Conservation (phyloP, 768 basidiomycete species). For the Mycena sanguinolenta region DNA sequence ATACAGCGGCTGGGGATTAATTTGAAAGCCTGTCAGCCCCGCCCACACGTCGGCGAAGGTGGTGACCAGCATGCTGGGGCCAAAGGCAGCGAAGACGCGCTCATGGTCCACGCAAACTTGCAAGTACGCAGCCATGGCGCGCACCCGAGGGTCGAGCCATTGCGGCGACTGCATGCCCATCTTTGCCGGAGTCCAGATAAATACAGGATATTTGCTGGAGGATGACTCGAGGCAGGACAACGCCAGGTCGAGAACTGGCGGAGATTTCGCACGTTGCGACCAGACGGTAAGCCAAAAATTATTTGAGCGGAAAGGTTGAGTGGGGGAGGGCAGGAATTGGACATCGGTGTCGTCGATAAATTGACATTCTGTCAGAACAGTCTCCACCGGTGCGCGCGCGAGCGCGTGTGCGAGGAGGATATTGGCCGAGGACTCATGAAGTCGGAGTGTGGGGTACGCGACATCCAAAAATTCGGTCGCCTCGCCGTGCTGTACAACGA, state of each 20-base stretch:
- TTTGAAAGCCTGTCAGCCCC: slow-evolving; percentile 51
- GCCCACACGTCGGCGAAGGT: slow-evolving; percentile 62
- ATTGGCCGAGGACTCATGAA: slow-evolving; percentile 63
- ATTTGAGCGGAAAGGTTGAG: slow-evolving; percentile 38
- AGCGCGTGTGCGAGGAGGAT: slow-evolving; percentile 67
- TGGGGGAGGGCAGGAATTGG: slow-evolving; percentile 39
- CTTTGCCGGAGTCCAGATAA: slow-evolving; percentile 59
- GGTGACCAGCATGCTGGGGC: slow-evolving; percentile 55
- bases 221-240: slow-evolving; percentile 66
- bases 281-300: slow-evolving; percentile 67
- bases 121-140: slow-evolving; percentile 54
- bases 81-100: slow-evolving; percentile 68
- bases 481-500: slow-evolving; percentile 55
- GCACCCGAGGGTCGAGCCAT: slow-evolving; percentile 52
- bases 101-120: slow-evolving; percentile 49
- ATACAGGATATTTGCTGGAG: slow-evolving; percentile 67
- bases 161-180: slow-evolving; percentile 42
- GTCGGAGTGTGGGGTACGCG: slow-evolving; percentile 56
- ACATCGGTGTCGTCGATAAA: slow-evolving; percentile 52
- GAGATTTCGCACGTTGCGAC: slow-evolving; percentile 49
- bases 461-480: slow-evolving; percentile 56
- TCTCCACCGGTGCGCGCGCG: slow-evolving; percentile 54
- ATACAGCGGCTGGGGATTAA: slow-evolving; percentile 63
- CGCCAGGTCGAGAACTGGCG: slow-evolving; percentile 54
- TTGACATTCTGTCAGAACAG: slow-evolving; percentile 51